Base-by-base conservation (phyloP, 2,329 filamentous ascomycete genomes). In the Arthrobotrys megalospora region DNA sequence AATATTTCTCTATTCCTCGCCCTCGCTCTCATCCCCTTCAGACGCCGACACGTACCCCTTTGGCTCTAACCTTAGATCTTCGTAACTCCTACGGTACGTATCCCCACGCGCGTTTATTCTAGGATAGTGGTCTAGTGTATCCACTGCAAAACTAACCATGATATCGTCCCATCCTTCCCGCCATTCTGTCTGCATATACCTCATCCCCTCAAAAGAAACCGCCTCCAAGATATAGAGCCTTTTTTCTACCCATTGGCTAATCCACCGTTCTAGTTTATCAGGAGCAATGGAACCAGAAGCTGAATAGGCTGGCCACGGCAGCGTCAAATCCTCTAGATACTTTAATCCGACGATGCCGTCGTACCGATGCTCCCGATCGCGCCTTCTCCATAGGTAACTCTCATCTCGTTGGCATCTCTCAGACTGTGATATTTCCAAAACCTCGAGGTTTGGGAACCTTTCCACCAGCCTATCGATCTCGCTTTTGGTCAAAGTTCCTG, bases 231-330 rank as follows among this genome's bases (percentile, higher is more conserved):
- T 24, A 10, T 16, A 1, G 10, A 36, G 12, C 28, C n/a, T 34
- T 16, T 43, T 16, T 34, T 41, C 5, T 28, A 62, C 12, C 55
- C 55, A 62, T 16, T 19, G 14, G 6, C 24, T 14, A 24, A 62
- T 19, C 55, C 55, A 62, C n/a, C 3, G n/a, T 6, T 10, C 16
- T 2, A 62, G 6, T 3, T 43, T 1, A 2, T 10, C 12, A 6
- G 55, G 34, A 4, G 34, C 1, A 43, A 62, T 11, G 1, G 55
- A 43, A 16, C 55, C 55, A 6, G 10, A 6, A 1, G 1, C 8
- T 2, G 41, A 6, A 28, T 62, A 62, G 2, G 55, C 55, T 8
- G 55, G 55, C 55, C 55, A 62, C 34, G 36, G 34, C 16, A 62
- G 21, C 7, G 34, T 24, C 10, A 62, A 2, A 14, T 62, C 38